Evolutionary conservation across 1,139 yeast genomes (phyloP).

Genomic region (Zygoascus hellenicus): DNA sequence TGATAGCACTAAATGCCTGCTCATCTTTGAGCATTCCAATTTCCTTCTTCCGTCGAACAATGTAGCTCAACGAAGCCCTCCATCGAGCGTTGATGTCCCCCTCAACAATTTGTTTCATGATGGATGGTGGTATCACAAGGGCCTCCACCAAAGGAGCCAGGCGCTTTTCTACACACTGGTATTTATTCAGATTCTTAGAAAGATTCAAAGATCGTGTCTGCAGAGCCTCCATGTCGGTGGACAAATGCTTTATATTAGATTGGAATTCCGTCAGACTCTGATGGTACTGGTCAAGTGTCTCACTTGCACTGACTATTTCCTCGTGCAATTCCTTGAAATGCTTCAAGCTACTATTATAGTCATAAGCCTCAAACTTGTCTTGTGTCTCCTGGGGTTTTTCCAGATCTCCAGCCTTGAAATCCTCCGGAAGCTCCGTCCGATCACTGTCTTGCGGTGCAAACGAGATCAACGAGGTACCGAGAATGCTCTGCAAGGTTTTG

Average conservation of each 20-base stretch:
- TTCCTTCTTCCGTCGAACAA: constrained; percentile 22
- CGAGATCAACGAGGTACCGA: constrained; percentile 16
- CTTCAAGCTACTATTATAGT: constrained; percentile 23
- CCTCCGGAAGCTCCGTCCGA: constrained; percentile 12
- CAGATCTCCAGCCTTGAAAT: constrained; percentile 10
- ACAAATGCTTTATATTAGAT: constrained; percentile 49
- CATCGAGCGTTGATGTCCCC: constrained; percentile 33
- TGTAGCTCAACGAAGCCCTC: constrained; percentile 31
- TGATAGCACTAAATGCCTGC: constrained; percentile 20
- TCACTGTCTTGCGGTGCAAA: constrained; percentile 17
- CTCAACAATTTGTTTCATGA: constrained; percentile 29
- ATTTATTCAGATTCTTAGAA: constrained; percentile 50
- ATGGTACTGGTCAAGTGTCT: constrained; percentile 36
- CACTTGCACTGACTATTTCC: constrained; percentile 38
- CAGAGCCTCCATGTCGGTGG: constrained; percentile 52
- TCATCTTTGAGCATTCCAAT: constrained; percentile 15
- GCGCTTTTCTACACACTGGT: constrained; percentile 50
- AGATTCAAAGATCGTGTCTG: constrained; percentile 55
- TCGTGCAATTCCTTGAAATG: constrained; percentile 36
- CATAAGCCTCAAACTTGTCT: constrained; percentile 8
- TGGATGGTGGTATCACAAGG: constrained; percentile 63
- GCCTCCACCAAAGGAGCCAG: constrained; percentile 71
- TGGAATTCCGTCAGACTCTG: constrained; percentile 49
- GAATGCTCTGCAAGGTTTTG: constrained; percentile 15
- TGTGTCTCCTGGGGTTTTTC: constrained; percentile 3